Evolutionary conservation across 257 asterid genomes (phyloP).

Genomic region (Cordia subcordata): DNA sequence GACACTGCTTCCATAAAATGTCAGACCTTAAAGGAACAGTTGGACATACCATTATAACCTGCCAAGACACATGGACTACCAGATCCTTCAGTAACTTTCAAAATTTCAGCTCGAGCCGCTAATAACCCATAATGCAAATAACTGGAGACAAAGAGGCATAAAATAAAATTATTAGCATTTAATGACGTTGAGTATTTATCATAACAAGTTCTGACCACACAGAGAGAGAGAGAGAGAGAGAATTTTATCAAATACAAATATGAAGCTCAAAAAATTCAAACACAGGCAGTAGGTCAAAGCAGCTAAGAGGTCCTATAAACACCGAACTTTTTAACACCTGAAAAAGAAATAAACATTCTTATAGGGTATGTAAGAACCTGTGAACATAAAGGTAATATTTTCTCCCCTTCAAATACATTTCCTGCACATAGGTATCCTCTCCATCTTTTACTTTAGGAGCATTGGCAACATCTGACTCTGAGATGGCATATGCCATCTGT

Average conservation of each 20-base stretch:
- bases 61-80: constrained; percentile 39
- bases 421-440: constrained; percentile 33
- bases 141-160: constrained; percentile 18
- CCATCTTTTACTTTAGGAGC: constrained; percentile 36
- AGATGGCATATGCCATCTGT: constrained; percentile 48
- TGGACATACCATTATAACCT: constrained; percentile 32
- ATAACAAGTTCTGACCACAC: too few species aligned
- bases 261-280: too few species aligned
- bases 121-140: constrained; percentile 43
- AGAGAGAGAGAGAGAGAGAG: too few species aligned
- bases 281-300: too few species aligned
- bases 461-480: constrained; percentile 39
- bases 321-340: too few species aligned
- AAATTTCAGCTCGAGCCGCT: constrained; percentile 53
- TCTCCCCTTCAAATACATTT: constrained; percentile 38
- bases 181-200: too few species aligned
- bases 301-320: too few species aligned
- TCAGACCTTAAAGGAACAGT: too few species aligned
- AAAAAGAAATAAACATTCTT: neutral
- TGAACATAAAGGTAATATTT: constrained; percentile 46
- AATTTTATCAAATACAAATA: too few species aligned
- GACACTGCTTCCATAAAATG: too few species aligned
- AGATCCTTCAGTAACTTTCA: constrained; percentile 35
- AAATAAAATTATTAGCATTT: neutral
- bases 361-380: constrained; percentile 22